A percentile compares a stretch with the other conserved stretches of the same genome.
These are phyloP conservation scores for Dalbergia cultrata DNA, from an alignment of 306 rosid genomes.

Conservation along the genomic window DNA sequence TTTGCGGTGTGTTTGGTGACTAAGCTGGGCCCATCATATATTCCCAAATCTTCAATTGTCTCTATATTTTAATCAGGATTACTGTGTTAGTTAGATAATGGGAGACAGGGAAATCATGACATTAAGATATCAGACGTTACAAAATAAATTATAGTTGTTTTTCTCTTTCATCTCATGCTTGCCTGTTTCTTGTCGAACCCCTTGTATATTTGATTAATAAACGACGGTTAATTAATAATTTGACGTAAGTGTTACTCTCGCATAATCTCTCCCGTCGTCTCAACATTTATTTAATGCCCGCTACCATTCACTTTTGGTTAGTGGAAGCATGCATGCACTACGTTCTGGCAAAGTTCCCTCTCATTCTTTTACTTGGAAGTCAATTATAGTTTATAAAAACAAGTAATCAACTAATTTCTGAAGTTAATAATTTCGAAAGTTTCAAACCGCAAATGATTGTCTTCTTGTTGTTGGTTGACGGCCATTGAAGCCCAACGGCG, in stretches of 20 bases:
- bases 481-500: constrained; percentile 16
- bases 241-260: neutral
- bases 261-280: neutral
- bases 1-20: neutral
- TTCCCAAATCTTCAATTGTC: constrained; percentile 28
- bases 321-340: neutral
- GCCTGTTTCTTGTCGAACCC: constrained; percentile 25
- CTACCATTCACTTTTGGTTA: neutral
- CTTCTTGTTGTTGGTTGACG: constrained; percentile 1
- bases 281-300: neutral
- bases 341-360: neutral
- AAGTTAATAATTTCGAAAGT: constrained; percentile 5
- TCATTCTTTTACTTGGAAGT: neutral
- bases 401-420: neutral
- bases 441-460: constrained; percentile 31
- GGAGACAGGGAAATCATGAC: constrained; percentile 47
- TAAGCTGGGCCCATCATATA: constrained; percentile 25
- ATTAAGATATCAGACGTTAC: neutral
- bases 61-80: neutral
- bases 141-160: constrained; percentile 3
- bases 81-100: constrained; percentile 24
- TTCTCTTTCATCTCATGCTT: neutral
- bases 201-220: neutral
- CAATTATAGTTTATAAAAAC: neutral
- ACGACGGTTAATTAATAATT: neutral